Percentiles rank a stretch among this genome's conserved stretches.
These are phyloP conservation scores for Clonostachys chloroleuca DNA, from an alignment of 2,329 filamentous ascomycete genomes.

Conservation along the genomic window DNA sequence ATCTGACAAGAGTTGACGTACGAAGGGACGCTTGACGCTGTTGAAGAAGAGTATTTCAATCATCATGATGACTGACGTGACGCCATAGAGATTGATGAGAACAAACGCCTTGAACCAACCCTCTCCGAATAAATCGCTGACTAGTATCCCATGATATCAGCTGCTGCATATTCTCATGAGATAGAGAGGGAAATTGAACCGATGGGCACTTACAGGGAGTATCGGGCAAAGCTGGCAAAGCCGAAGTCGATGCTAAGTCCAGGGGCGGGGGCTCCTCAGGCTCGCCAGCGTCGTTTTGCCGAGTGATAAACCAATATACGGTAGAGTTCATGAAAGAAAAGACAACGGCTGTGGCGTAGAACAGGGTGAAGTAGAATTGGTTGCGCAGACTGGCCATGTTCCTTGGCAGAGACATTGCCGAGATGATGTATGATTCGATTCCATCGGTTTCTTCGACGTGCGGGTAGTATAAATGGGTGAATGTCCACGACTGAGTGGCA, in stretches of 20 bases:
- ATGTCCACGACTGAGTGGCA: conserved; percentile 40
- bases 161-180: too few species aligned
- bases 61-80: conserved; percentile 35
- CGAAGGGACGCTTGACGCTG: conserved; percentile 46
- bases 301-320: conserved; percentile 42
- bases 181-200: too few species aligned
- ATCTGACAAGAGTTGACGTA: conserved; percentile 17
- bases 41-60: conserved; percentile 44
- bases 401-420: conserved; percentile 37
- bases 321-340: conserved; percentile 44
- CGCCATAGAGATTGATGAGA: conserved; percentile 38
- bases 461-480: conserved; percentile 45
- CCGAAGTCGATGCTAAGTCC: neutral
- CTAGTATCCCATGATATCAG: conserved; percentile 13
- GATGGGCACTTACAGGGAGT: conserved; percentile 9
- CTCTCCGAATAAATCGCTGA: conserved; percentile 41
- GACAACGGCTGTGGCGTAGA: conserved; percentile 39
- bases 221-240: conserved; percentile 4
- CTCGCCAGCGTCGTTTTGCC: conserved; percentile 16
- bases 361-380: conserved; percentile 44
- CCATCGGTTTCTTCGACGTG: conserved; percentile 28
- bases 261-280: neutral
- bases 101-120: conserved; percentile 41
- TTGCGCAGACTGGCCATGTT: conserved; percentile 32
- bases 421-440: conserved; percentile 28